Evolutionary conservation across 73 alveolate species (phyloP).

Genomic region (Effrenium voratum): DNA sequence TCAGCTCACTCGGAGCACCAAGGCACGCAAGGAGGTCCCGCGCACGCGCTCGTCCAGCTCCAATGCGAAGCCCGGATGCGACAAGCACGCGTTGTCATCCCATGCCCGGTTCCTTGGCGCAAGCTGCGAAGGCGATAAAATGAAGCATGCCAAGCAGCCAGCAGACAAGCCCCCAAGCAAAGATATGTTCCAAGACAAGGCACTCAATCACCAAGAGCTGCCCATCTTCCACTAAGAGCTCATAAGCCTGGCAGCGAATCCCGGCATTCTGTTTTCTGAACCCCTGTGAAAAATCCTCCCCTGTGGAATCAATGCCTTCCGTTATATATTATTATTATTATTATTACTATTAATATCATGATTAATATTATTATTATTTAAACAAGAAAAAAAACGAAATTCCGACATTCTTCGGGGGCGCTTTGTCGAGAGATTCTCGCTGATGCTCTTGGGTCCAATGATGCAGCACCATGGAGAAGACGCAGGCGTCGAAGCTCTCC

Average conservation of each 20-base stretch:
- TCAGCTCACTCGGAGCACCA: conserved; percentile 50
- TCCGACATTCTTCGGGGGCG: background rate
- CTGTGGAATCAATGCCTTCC: too few relatives aligned
- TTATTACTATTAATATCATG: background rate
- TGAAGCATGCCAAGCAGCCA: background rate
- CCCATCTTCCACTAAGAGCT: conserved; percentile 36
- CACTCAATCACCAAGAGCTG: conserved; percentile 63
- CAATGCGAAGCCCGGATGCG: conserved; percentile 37
- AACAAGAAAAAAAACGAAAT: background rate
- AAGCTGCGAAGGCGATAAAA: background rate
- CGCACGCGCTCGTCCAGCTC: conserved; percentile 37
- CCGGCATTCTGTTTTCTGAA: too few relatives aligned
- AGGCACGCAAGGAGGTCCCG: conserved; percentile 40
- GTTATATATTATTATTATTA: too few relatives aligned
- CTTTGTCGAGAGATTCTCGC: conserved; percentile 8
- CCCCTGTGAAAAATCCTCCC: too few relatives aligned
- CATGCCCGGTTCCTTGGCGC: conserved; percentile 1
- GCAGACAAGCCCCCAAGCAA: background rate
- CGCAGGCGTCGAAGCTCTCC: conserved; percentile 62
- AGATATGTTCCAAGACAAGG: background rate
- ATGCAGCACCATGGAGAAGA: conserved; percentile 79
- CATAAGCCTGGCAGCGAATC: background rate
- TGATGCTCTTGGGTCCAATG: conserved; percentile 67
- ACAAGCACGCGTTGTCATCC: conserved; percentile 52
- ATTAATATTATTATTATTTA: too few relatives aligned